These are phyloP conservation scores for Cryptococcus jaspeensis DNA, from an alignment of 1,284 basidiomycete genomes.

Conservation along the genomic window DNA sequence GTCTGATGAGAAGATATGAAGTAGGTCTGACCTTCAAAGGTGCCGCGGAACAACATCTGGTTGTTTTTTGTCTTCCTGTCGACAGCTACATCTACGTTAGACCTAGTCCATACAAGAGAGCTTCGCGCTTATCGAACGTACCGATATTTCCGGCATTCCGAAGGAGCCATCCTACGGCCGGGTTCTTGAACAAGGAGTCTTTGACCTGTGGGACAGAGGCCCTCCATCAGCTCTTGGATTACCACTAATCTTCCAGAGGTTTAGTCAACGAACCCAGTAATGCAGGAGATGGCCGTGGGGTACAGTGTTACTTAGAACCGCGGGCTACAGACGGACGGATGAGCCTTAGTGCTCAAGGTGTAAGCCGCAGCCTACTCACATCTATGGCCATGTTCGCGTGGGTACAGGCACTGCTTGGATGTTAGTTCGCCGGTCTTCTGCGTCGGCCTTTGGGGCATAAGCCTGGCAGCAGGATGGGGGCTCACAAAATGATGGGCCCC, in stretches of 20 bases:
- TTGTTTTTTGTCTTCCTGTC: constrained; percentile 90
- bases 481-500: constrained; percentile 85
- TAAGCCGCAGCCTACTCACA: constrained; percentile 58
- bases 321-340: constrained; percentile 31
- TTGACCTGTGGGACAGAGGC: constrained; percentile 44
- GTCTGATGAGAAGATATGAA: neutral
- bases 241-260: too few relatives aligned
- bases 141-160: constrained; percentile 83
- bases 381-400: constrained; percentile 93
- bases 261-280: constrained; percentile 85
- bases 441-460: neutral
- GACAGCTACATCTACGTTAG: constrained; percentile 61
- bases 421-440: neutral
- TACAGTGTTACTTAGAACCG: constrained; percentile 45
- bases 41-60: constrained; percentile 82
- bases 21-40: constrained; percentile 62
- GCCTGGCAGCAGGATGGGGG: constrained; percentile 26
- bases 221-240: neutral
- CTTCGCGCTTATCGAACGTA: constrained; percentile 15
- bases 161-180: constrained; percentile 70
- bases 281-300: constrained; percentile 59
- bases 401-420: constrained; percentile 65
- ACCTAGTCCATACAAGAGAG: neutral
- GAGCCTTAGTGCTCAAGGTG: neutral
- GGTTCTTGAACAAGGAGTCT: constrained; percentile 70